Conservation (phyloP, 805 yeast genomes). For the Peterozyma toletana region DNA sequence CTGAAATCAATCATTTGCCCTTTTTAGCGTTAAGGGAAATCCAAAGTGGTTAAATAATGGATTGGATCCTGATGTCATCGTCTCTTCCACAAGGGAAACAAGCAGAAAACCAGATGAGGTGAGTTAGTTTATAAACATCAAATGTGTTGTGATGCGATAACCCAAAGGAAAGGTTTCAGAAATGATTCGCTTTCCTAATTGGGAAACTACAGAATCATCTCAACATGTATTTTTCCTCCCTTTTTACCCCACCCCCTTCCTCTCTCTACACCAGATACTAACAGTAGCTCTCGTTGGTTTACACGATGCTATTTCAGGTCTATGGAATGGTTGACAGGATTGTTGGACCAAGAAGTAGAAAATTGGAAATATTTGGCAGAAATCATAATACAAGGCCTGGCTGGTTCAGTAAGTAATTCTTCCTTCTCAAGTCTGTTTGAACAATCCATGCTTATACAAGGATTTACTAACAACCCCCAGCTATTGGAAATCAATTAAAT, state of each 20-base stretch:
- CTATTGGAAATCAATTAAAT: slow-evolving; percentile 72
- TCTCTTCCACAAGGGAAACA: slow-evolving; percentile 81
- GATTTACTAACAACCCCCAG: slow-evolving; percentile 11
- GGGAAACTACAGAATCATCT: too few species aligned
- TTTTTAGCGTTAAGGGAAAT: slow-evolving; percentile 50
- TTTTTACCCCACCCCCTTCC: too few species aligned
- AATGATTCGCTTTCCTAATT: too few species aligned
- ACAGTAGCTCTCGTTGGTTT: too few species aligned
- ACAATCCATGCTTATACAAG: background rate
- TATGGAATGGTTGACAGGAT: slow-evolving; percentile 81
- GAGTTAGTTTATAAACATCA: slow-evolving; percentile 7
- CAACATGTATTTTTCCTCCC: too few species aligned
- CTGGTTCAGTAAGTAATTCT: slow-evolving; percentile 55
- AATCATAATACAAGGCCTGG: slow-evolving; percentile 83
- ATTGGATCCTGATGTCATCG: slow-evolving; percentile 70
- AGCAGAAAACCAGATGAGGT: slow-evolving; percentile 87
- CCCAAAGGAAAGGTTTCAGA: too few species aligned
- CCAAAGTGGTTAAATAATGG: slow-evolving; percentile 64
- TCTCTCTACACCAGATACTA: too few species aligned
- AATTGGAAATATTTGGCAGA: slow-evolving; percentile 85
- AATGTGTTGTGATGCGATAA: background rate
- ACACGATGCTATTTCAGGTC: slow-evolving; percentile 18
- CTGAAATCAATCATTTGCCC: background rate
- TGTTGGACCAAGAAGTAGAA: slow-evolving; percentile 70
- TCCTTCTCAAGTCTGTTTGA: slow-evolving; percentile 5